A percentile compares a stretch with the other conserved stretches of the same genome.
These are phyloP conservation scores for Ceratocystiopsis sp. DNA, from an alignment of 2,329 filamentous ascomycete genomes.

Conservation along the genomic window DNA sequence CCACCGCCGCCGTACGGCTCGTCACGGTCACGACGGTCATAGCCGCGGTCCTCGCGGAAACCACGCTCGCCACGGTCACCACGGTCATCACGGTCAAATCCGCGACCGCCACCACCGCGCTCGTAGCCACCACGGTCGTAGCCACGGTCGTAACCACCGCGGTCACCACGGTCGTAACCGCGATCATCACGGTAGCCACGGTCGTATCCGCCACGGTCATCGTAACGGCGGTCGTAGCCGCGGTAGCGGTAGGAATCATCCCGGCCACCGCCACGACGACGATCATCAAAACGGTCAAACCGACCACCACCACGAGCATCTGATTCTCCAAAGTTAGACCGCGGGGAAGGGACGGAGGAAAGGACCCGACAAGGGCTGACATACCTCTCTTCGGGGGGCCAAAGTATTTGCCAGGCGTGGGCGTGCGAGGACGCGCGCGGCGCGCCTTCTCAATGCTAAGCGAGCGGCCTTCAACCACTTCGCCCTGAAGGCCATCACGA, in stretches of 20 bases:
- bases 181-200: slow-evolving; percentile 27
- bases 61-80: slow-evolving; percentile 23
- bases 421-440: slow-evolving; percentile 82
- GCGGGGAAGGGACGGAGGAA: slow-evolving; percentile 17
- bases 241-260: slow-evolving; percentile 18
- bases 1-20: slow-evolving; percentile 14
- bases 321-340: slow-evolving; percentile 26
- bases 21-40: slow-evolving; percentile 20
- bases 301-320: slow-evolving; percentile 23
- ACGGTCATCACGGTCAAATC: slow-evolving; percentile 15
- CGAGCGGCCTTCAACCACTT: slow-evolving; percentile 86
- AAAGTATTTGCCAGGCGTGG: slow-evolving; percentile 97
- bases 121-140: slow-evolving; percentile 30
- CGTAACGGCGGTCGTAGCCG: slow-evolving; percentile 17
- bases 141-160: slow-evolving; percentile 20
- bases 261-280: slow-evolving; percentile 39
- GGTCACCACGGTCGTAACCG: slow-evolving; percentile 20
- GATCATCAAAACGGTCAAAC: slow-evolving; percentile 46
- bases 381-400: slow-evolving; percentile 93
- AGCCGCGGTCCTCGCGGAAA: slow-evolving; percentile 32
- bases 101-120: slow-evolving; percentile 10
- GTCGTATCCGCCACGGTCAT: slow-evolving; percentile 23
- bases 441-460: slow-evolving; percentile 98
- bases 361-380: slow-evolving; percentile 16
- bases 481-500: slow-evolving; percentile 88